Conservation (phyloP, 352 stramenopile species). For the Pythium inflatum region DNA sequence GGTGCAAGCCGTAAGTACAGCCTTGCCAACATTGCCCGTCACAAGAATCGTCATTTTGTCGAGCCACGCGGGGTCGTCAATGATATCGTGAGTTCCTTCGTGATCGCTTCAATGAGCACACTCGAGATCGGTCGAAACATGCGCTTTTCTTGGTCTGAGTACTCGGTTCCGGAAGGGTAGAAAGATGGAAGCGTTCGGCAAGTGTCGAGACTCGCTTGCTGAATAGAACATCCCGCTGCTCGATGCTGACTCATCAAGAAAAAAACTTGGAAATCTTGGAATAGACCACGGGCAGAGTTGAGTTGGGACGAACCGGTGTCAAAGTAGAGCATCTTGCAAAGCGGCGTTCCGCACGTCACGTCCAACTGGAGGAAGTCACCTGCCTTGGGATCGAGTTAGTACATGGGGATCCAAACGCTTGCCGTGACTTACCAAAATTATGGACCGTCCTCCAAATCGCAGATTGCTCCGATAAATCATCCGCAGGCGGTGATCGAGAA, state of each 20-base stretch:
- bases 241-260: slow-evolving; percentile 2
- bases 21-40: neutral
- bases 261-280: neutral
- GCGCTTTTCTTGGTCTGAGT: neutral
- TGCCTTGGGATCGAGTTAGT: too few species aligned
- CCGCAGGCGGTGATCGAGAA: too few species aligned
- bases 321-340: slow-evolving; percentile 5
- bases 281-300: neutral
- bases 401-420: too few species aligned
- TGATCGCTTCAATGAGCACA: neutral
- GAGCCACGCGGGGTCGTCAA: neutral
- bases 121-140: neutral
- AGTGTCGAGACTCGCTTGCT: neutral
- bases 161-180: neutral
- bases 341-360: neutral
- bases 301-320: neutral
- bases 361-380: slow-evolving; percentile 6
- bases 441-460: slow-evolving; percentile 21
- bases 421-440: slow-evolving; percentile 30
- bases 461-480: too few species aligned
- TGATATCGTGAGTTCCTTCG: neutral
- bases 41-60: slow-evolving; percentile 6
- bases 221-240: neutral
- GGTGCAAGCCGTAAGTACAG: neutral
- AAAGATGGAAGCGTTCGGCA: neutral